Evolutionary conservation across 768 basidiomycete genomes (phyloP), one percentile per base, ranked within the genome.

Genomic region (Pisolithus orientalis): DNA sequence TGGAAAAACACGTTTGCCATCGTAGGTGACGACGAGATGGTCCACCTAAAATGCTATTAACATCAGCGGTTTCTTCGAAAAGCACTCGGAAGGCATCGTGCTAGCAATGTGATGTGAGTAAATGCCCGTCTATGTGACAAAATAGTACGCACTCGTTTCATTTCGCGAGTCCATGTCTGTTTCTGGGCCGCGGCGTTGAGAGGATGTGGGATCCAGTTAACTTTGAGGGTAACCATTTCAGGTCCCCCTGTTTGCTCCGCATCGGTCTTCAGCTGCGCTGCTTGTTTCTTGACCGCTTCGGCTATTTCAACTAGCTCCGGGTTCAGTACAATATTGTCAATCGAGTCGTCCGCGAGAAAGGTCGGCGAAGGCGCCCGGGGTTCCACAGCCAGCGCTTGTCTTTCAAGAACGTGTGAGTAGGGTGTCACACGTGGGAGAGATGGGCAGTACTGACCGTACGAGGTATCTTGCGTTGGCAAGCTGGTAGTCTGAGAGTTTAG

Each of bases 161-260:
- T 76, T 57, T 71, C 75, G 62, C 84, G 85, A 2, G 64, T 64
- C 77, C 78, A 82, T 5, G 64, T 58, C 25, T 72, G 59, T 25
- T 72, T 62, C 54, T 69, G 64, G 3, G 72, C 77, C 9, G 62
- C 59, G 28, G 65, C 47, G 49, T 82, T 70, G 37, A 72, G 64
- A 5, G 88, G 87, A 68, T 90, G 87, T 5, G 79, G 78, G 32
- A 71, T 71, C 86, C 87, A 90, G 46, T 70, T 75, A 11, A 90
- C 81, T 38, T 67, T 75, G 40, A 90, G 66, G 17, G 66, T 67
- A 16, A 89, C 75, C 53, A 62, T 34, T 58, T 70, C 59, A 25
- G 68, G 60, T 32, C 73, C 62, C 40, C 75, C 67, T 29, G 59
- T 52, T 47, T 55, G 63, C n/a, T 62, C 62, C 1, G 61, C 61